Evolutionary conservation across 805 yeast genomes (phyloP), one percentile per base, ranked within the genome.

Genomic region (Candida manassasensis): DNA sequence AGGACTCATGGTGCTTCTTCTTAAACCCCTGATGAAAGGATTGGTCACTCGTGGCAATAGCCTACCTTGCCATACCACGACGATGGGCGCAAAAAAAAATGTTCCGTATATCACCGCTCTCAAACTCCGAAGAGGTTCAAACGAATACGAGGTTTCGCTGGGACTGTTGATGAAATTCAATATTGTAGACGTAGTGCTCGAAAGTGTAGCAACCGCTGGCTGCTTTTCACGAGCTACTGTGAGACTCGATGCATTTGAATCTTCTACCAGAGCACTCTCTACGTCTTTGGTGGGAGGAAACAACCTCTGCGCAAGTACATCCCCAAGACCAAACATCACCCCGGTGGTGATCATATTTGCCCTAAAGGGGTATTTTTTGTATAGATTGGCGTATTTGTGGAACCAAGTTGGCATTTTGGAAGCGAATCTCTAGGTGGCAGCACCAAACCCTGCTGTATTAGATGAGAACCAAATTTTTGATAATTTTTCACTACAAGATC

Each of bases 281-380:
- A 21, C n/a, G 1, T 45, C 48, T 8, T 39, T 38, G 6, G 48
- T 54, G 39, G 55, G 61, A 4, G 70, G 71, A 37, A 65, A 59
- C 14, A 60, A 48, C 17, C 46, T 46, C 43, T 68, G 71, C 2
- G 74, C 75, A 32, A 67, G 45, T 21, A 50, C 53, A 41, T 69
- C 75, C 4, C 73, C 72, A 13, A 45, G 37, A 3, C 78, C 65
- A 35, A 71, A 58, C 10, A 66, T 50, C 28, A 62, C 21, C 17
- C 82, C 81, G 1, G 81, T 75, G 34, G 75, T 63, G 18, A 69
- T 32, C 50, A 77, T 71, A 50, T 78, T 79, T 34, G 81, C 74
- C 26, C 65, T 49, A 48, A 66, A 71, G 3, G 84, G 82, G 39
- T 67, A 66, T 24, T 53, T 58, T 41, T 56, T 55, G 29, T 77